phyloP scores from a whole-genome alignment of 1,139 yeast genomes.

The Hemisphaericaspora xylofermentans region DNA sequence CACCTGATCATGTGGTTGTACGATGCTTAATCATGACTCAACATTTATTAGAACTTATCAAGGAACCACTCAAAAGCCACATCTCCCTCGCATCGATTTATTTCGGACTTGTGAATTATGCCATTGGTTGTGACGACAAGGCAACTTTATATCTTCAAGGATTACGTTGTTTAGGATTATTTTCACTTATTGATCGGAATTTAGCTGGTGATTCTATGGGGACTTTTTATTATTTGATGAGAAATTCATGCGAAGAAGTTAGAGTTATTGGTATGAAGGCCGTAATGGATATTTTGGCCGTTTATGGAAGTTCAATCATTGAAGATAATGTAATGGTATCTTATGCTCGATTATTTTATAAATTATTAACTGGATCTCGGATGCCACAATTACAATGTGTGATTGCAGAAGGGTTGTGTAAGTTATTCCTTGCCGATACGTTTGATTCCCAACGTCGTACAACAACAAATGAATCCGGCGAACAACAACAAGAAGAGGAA shows the following conservation, averaged over 20 bases:
- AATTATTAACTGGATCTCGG: slow-evolving; percentile 57
- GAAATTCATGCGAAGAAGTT: slow-evolving; percentile 61
- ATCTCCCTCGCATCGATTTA: slow-evolving; percentile 70
- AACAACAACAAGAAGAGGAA: slow-evolving; percentile 16
- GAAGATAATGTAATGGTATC: slow-evolving; percentile 62
- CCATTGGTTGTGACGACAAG: slow-evolving; percentile 62
- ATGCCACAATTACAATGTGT: slow-evolving; percentile 71
- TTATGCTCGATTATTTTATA: slow-evolving; percentile 68
- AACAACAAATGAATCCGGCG: slow-evolving; percentile 11
- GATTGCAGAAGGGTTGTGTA: slow-evolving; percentile 86
- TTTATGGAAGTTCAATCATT: slow-evolving; percentile 69
- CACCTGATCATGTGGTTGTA: slow-evolving; percentile 51
- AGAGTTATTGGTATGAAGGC: slow-evolving; percentile 65
- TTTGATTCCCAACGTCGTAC: slow-evolving; percentile 25
- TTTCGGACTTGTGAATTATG: slow-evolving; percentile 79
- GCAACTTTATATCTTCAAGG: slow-evolving; percentile 65
- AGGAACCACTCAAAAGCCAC: slow-evolving; percentile 64
- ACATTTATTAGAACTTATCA: slow-evolving; percentile 66
- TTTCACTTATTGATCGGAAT: slow-evolving; percentile 67
- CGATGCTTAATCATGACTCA: slow-evolving; percentile 72
- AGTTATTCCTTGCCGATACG: slow-evolving; percentile 75
- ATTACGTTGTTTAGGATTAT: slow-evolving; percentile 73
- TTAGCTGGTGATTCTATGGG: slow-evolving; percentile 67
- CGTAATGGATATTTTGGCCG: slow-evolving; percentile 74
- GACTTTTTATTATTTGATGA: slow-evolving; percentile 60